phyloP scores from a whole-genome alignment of 1,284 basidiomycete species.

The Pseudomicrostroma phylloplanum region DNA sequence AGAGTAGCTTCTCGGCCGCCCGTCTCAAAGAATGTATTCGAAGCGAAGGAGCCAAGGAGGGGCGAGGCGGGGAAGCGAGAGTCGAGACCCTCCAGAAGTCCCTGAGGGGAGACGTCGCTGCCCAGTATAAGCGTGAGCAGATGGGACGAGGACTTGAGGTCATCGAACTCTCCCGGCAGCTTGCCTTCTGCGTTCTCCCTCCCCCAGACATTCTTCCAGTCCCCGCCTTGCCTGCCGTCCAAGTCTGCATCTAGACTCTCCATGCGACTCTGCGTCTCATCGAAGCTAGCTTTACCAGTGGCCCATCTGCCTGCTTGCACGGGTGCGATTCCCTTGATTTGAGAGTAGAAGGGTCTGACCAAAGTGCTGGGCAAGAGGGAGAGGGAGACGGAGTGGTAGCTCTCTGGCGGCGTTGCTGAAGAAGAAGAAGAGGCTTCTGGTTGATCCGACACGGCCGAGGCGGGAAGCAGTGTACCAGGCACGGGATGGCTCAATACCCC shows the following conservation, averaged over 20 bases:
- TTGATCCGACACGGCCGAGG: slow-evolving; percentile 12
- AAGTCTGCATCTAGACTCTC: neutral
- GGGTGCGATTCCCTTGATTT: neutral
- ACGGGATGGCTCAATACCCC: neutral
- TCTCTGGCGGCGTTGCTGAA: neutral
- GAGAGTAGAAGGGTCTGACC: slow-evolving; percentile 1
- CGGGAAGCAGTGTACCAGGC: neutral
- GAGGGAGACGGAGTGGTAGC: slow-evolving; percentile 4
- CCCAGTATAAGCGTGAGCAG: neutral
- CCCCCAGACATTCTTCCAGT: slow-evolving; percentile 2
- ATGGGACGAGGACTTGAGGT: neutral
- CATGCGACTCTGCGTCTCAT: neutral
- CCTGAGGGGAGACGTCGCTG: neutral
- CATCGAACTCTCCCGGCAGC: neutral
- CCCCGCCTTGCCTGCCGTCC: neutral
- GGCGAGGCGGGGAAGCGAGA: neutral
- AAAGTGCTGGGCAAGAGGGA: neutral
- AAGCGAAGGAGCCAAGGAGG: neutral
- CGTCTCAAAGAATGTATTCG: slow-evolving; percentile 1
- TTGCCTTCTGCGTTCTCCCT: neutral
- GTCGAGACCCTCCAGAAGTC: slow-evolving; percentile 4
- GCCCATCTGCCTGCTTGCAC: neutral
- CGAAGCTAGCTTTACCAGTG: neutral
- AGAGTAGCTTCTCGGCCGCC: neutral
- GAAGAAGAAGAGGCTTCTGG: slow-evolving; percentile 12